Percentiles rank a stretch among this genome's conserved stretches.
These are phyloP conservation scores for Phytophthora brassicae DNA, from an alignment of 352 stramenopile genomes.

Conservation along the genomic window DNA sequence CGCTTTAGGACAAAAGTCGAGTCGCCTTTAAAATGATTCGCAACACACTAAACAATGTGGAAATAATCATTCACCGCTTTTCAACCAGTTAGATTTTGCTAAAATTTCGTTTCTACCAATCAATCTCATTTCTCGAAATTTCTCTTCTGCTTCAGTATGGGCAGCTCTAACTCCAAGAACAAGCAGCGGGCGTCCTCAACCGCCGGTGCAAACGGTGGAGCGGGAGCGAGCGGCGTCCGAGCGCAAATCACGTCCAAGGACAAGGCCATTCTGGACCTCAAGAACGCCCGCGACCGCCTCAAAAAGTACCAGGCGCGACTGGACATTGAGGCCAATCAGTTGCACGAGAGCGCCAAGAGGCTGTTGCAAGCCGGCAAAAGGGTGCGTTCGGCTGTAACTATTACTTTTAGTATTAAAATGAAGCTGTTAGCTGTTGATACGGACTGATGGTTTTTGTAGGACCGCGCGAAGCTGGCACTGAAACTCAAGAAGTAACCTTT, in stretches of 20 bases:
- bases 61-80: background rate
- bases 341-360: conserved; percentile 79
- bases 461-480: conserved; percentile 83
- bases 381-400: conserved; percentile 26
- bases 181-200: conserved; percentile 31
- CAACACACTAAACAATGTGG: conserved; percentile 14
- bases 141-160: conserved; percentile 34
- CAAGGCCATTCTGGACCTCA: conserved; percentile 87
- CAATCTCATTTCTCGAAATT: conserved; percentile 1
- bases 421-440: too few relatives aligned
- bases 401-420: too few relatives aligned
- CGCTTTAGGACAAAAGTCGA: conserved; percentile 52
- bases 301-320: conserved; percentile 84
- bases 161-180: conserved; percentile 58
- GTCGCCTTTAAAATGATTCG: conserved; percentile 39
- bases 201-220: background rate
- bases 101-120: conserved; percentile 22
- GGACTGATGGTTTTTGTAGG: conserved; percentile 33
- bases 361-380: conserved; percentile 69
- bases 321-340: conserved; percentile 77
- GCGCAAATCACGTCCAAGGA: conserved; percentile 85
- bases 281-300: conserved; percentile 87
- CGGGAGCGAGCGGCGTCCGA: conserved; percentile 31
- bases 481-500: conserved; percentile 92
- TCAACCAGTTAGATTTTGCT: conserved; percentile 6